These are phyloP conservation scores for Emericellopsis terricola DNA, from an alignment of 495 filamentous ascomycete species.

Conservation along the genomic window DNA sequence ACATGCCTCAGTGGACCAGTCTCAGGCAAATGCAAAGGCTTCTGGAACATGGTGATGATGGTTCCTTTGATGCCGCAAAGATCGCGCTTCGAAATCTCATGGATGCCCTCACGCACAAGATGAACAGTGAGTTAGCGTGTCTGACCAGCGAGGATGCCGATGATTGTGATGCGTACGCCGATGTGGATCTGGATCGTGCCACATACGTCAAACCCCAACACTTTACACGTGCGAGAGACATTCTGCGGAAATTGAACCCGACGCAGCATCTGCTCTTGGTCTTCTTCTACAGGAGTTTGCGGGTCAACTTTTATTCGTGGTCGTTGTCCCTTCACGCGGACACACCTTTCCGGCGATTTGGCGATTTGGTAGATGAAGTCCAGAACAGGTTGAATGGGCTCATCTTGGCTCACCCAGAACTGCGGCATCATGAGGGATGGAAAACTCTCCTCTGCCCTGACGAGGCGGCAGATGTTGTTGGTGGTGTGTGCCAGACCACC, in stretches of 20 bases:
- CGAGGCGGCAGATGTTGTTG: too few species aligned
- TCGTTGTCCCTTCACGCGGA: too few species aligned
- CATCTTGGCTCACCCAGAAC: not conserved
- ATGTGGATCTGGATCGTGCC: conserved; percentile 1
- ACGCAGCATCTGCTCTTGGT: conserved; percentile 8
- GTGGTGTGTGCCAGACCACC: too few species aligned
- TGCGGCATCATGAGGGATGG: not conserved
- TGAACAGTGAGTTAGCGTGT: not conserved
- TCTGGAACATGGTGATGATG: not conserved
- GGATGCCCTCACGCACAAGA: not conserved
- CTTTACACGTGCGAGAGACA: not conserved
- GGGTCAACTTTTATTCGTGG: too few species aligned
- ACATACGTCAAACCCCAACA: conserved; percentile 2
- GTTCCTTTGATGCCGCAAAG: not conserved
- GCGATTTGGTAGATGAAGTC: too few species aligned
- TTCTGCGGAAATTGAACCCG: not conserved
- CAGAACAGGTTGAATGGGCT: not conserved
- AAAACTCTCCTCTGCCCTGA: not conserved
- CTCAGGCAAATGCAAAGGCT: conserved; percentile 3
- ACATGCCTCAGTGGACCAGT: conserved; percentile 6
- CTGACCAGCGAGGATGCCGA: not conserved
- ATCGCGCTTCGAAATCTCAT: not conserved
- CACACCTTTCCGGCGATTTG: too few species aligned
- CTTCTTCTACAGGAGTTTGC: too few species aligned
- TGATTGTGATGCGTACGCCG: not conserved